These are phyloP conservation scores for Eucalyptus polybractea DNA, from an alignment of 345 rosid genomes.

Conservation along the genomic window DNA sequence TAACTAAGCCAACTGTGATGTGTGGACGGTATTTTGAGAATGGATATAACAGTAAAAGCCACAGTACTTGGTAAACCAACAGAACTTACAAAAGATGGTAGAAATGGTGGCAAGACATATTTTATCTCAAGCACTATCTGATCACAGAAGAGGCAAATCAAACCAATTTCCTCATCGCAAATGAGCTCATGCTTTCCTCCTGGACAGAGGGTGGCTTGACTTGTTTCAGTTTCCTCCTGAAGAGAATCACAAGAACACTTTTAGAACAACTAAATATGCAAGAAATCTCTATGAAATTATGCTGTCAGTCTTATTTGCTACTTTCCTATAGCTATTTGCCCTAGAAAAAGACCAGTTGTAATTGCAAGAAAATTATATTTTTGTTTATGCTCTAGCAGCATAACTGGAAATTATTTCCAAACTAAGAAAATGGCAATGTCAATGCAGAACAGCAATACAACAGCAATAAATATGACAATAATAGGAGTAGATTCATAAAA, in stretches of 20 bases:
- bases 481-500: background rate
- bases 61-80: background rate
- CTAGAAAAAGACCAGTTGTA: background rate
- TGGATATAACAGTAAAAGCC: background rate
- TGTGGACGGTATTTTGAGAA: background rate
- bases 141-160: background rate
- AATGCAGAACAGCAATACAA: background rate
- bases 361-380: background rate
- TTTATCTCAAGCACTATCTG: no score
- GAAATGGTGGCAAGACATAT: no score
- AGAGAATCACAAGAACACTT: background rate
- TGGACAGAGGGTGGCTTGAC: background rate
- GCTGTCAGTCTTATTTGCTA: background rate
- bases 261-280: background rate
- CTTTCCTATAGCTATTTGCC: background rate
- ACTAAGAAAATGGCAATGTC: background rate
- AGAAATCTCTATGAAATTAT: background rate
- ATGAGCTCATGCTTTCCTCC: background rate
- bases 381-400: background rate
- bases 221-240: background rate
- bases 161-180: background rate
- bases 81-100: background rate
- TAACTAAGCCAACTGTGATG: background rate
- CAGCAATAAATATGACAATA: background rate
- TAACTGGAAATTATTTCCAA: background rate